phyloP scores from a whole-genome alignment of 768 basidiomycete genomes.

The Erythrobasidium yunnanense region DNA sequence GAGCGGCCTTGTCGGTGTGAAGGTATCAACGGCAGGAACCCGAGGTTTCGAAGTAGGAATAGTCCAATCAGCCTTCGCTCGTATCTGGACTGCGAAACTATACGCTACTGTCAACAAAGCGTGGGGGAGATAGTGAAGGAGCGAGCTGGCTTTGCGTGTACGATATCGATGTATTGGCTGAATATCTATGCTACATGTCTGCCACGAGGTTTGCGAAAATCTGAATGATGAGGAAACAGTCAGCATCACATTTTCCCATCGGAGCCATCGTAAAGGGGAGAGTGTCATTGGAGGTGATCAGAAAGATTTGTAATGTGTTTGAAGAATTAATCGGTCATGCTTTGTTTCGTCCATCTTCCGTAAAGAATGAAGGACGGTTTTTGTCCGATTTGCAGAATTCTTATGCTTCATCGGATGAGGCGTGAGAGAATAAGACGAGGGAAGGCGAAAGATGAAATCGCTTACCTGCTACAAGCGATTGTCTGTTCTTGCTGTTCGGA shows the following conservation, averaged over 20 bases:
- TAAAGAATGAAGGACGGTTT: background rate
- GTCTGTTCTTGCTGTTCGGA: no score
- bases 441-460: background rate
- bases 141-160: no score
- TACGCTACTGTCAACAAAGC: no score
- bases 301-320: slow-evolving; percentile 4
- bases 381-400: slow-evolving; percentile 26
- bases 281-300: background rate
- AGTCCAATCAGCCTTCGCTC: no score
- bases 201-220: background rate
- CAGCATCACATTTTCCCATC: no score
- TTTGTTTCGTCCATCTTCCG: background rate
- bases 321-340: background rate
- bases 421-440: background rate
- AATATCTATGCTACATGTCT: no score
- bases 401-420: background rate
- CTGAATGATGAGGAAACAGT: background rate
- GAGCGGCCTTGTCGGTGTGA: no score
- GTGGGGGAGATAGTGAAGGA: no score
- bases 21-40: no score
- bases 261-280: background rate
- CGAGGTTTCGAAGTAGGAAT: no score
- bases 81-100: no score
- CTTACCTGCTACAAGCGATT: background rate
- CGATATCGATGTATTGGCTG: no score